Conservation (phyloP, 1,284 basidiomycete genomes). For the Leccinum griseonigrum region DNA sequence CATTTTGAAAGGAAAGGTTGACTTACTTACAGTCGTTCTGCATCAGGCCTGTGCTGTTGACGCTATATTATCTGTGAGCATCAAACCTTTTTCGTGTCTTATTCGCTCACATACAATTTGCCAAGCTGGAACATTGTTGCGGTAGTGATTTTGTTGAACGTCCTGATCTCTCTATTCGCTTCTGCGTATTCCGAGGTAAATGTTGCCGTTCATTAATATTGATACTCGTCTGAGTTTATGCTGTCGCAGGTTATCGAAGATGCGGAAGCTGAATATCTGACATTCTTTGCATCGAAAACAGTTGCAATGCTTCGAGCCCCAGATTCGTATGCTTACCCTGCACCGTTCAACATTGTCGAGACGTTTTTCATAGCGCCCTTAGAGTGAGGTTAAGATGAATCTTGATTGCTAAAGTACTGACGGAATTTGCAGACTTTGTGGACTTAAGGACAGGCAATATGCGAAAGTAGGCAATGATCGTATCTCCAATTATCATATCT, state of each 20-base stretch:
- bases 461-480: constrained; percentile 43
- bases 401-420: constrained; percentile 10
- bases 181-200: constrained; percentile 85
- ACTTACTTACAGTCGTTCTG: constrained; percentile 10
- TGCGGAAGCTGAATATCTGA: constrained; percentile 76
- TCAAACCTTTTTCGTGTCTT: background rate
- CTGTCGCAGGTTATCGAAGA: constrained; percentile 53
- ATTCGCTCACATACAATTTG: constrained; percentile 7
- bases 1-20: constrained; percentile 6
- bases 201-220: constrained; percentile 13
- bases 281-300: constrained; percentile 88
- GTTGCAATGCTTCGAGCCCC: constrained; percentile 84
- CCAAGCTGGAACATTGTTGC: constrained; percentile 82
- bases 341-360: constrained; percentile 87
- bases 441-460: constrained; percentile 49
- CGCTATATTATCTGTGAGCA: constrained; percentile 77
- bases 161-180: constrained; percentile 93
- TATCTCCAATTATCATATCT: background rate
- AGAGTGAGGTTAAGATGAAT: constrained; percentile 55
- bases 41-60: constrained; percentile 64
- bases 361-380: constrained; percentile 77
- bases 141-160: constrained; percentile 87
- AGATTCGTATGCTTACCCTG: constrained; percentile 69
- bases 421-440: constrained; percentile 41
- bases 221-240: background rate